Evolutionary conservation across 441 rosid genomes (phyloP), one percentile per base, ranked within the genome.

Genomic region (Isatis lusitanica): DNA sequence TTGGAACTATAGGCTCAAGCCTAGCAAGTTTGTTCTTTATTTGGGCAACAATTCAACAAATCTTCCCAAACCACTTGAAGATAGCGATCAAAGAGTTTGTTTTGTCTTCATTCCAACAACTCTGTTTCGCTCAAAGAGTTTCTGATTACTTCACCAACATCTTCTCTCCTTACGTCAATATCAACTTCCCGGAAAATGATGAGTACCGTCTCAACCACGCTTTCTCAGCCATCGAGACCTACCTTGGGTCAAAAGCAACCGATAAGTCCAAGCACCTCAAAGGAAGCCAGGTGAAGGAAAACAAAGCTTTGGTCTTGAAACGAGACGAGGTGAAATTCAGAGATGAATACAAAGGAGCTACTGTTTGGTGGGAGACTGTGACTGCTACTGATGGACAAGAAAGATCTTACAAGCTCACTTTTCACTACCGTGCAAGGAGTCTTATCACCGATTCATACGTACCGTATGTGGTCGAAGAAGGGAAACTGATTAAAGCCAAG

Each of bases 361-460:
- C 59, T 18, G 51, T 82, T 11, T 78, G 84, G 85, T 84, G 84
- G 85, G 68, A 74, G 63, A 64, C 51, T 73, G 74, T 11, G 40
- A 59, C 46, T 16, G n/a, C 13, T 6, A 4, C 17, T 4, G 73
- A 30, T 13, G 61, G 50, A 17, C 26, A 50, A 2, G 33, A 50
- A 2, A 74, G 70, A 78, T 66, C 7, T 36, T 74, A 65, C 76
- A 77, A 78, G 73, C 84, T 84, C 55, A 78, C 75, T 15, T 80
- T 84, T 58, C 87, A 82, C 40, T 57, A 66, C 57, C 66, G 48
- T 0, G 42, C 77, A 28, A 48, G 74, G n/a, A 76, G 75, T 9
- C 31, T 81, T 24, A 15, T 81, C 5, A 33, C 77, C 0, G 53
- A 51, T 24, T 18, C 44, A 11, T 84, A 84, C 17, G 11, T 78